A percentile compares a stretch with the other conserved stretches of the same genome.
Evolutionary conservation across 768 basidiomycete species (phyloP).

Genomic region (Dictyophora rubrovolvata): DNA sequence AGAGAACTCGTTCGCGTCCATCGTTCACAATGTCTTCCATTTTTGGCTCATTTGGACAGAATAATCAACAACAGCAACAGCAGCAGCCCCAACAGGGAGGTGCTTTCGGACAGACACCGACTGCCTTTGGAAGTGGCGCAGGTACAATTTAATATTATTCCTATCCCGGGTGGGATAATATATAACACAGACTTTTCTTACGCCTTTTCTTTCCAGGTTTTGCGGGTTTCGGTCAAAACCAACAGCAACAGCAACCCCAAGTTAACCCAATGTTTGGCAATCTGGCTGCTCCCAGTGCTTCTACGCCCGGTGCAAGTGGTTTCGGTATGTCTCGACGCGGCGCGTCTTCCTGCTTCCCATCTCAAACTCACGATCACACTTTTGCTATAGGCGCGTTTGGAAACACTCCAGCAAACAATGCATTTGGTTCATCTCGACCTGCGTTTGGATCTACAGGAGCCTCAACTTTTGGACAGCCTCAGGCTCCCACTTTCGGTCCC

Average conservation of each 20-base stretch:
- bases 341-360: constrained; percentile 6
- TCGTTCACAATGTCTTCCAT: constrained; percentile 12
- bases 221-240: constrained; percentile 47
- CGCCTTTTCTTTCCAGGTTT: constrained; percentile 17
- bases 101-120: constrained; percentile 58
- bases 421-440: constrained; percentile 59
- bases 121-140: constrained; percentile 39
- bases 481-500: constrained; percentile 17
- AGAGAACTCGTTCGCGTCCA: neutral
- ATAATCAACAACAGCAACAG: constrained; percentile 44
- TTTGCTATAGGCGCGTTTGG: constrained; percentile 44
- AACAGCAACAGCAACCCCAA: constrained; percentile 31
- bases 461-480: constrained; percentile 30
- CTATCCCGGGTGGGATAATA: neutral
- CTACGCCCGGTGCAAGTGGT: constrained; percentile 18
- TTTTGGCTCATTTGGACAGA: constrained; percentile 25
- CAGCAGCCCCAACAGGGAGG: constrained; percentile 38
- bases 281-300: neutral
- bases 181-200: neutral
- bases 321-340: constrained; percentile 32
- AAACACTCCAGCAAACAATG: constrained; percentile 20
- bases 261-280: constrained; percentile 78
- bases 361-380: constrained; percentile 7
- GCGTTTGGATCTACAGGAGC: constrained; percentile 62
- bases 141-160: constrained; percentile 1